A percentile compares a stretch with the other conserved stretches of the same genome.
phyloP scores from a whole-genome alignment of 2,329 filamentous ascomycete genomes.

The Penicillium sp. region DNA sequence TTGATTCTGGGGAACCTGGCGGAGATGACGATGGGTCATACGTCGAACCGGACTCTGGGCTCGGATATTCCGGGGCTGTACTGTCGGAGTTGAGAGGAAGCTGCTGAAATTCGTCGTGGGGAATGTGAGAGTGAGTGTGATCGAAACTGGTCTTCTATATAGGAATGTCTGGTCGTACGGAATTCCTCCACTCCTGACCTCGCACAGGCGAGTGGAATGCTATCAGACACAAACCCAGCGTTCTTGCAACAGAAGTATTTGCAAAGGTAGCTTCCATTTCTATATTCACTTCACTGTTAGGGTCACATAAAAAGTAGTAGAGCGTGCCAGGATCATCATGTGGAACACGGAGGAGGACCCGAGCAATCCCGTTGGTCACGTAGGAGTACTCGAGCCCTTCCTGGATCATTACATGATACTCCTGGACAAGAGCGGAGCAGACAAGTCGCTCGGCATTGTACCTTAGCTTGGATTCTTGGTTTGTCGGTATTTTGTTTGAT shows the following conservation, averaged over 20 bases:
- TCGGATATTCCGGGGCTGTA: constrained; percentile 14
- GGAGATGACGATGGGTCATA: constrained; percentile 23
- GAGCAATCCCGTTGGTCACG: too few species aligned
- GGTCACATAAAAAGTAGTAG: constrained; percentile 28
- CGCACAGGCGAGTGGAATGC: constrained; percentile 15
- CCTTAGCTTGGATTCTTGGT: not conserved
- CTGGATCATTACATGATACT: too few species aligned
- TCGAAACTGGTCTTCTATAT: constrained; percentile 22
- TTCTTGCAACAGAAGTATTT: constrained; percentile 16
- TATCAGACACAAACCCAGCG: constrained; percentile 25
- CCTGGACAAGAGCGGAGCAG: too few species aligned
- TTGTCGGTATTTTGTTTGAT: not conserved
- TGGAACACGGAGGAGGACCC: too few species aligned
- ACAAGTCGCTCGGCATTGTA: not conserved
- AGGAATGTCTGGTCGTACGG: constrained; percentile 10
- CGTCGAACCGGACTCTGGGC: constrained; percentile 13
- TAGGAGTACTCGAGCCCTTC: too few species aligned
- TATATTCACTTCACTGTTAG: constrained; percentile 13
- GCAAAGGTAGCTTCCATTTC: not conserved
- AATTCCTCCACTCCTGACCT: constrained; percentile 23
- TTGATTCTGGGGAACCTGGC: constrained; percentile 7
- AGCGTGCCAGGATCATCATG: constrained; percentile 19
- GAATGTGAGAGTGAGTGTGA: constrained; percentile 17
- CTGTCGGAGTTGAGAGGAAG: constrained; percentile 16
- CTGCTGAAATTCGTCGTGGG: constrained; percentile 17